Percentiles rank a stretch among this genome's conserved stretches.
These are phyloP conservation scores for Piloderma croceum DNA, from an alignment of 768 basidiomycete genomes.

Conservation along the genomic window DNA sequence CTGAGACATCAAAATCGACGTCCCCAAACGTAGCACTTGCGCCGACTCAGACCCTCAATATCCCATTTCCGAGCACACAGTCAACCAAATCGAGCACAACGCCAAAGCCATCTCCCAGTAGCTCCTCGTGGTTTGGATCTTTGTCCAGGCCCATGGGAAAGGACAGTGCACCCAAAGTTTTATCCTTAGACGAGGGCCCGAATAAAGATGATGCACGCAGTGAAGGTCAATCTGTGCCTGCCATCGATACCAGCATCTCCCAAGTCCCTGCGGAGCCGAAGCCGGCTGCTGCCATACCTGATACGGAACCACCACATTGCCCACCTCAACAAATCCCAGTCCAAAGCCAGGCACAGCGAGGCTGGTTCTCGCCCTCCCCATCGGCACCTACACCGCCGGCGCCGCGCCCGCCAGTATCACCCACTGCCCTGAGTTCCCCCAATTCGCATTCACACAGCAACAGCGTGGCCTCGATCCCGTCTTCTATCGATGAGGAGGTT, in stretches of 20 bases:
- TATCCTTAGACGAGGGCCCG: constrained; percentile 8
- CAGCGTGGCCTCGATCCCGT: constrained; percentile 12
- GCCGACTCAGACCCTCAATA: too few species aligned
- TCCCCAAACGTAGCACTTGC: too few species aligned
- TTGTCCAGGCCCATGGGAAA: constrained; percentile 27
- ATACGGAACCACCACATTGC: constrained; percentile 10
- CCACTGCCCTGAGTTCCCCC: constrained; percentile 11
- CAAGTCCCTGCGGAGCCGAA: constrained; percentile 11
- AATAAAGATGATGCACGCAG: constrained; percentile 10
- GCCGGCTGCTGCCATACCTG: constrained; percentile 3
- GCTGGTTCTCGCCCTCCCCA: too few species aligned
- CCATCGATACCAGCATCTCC: constrained; percentile 5
- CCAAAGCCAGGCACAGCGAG: too few species aligned
- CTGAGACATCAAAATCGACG: too few species aligned
- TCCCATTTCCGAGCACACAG: too few species aligned
- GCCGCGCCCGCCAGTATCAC: constrained; percentile 10
- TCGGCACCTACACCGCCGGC: too few species aligned
- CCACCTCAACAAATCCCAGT: constrained; percentile 16
- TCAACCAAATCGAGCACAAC: too few species aligned
- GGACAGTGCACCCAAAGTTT: constrained; percentile 18
- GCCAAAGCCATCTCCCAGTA: constrained; percentile 5
- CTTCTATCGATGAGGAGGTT: constrained; percentile 11
- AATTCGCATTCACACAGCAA: constrained; percentile 6
- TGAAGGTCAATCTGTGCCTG: constrained; percentile 9
- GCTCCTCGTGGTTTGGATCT: constrained; percentile 30